Evolutionary conservation across 306 rosid genomes (phyloP).

Genomic region (Phaseolus lunatus): DNA sequence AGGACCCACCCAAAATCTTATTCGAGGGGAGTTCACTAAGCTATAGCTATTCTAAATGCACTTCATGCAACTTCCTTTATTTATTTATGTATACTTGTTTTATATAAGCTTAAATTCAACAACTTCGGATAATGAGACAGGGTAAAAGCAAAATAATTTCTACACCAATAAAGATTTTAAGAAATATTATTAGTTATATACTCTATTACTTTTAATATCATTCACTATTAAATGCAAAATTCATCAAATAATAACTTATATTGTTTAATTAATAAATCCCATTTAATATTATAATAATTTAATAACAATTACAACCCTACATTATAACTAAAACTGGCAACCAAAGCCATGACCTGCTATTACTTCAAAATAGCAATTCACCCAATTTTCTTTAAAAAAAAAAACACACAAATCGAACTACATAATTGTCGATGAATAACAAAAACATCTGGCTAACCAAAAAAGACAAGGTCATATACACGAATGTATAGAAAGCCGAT

Average conservation of each 20-base stretch:
- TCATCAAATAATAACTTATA: not conserved
- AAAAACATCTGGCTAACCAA: constrained; percentile 7
- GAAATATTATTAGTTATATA: too few species aligned
- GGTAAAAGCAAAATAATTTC: too few species aligned
- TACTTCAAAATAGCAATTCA: not conserved
- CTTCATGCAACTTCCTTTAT: too few species aligned
- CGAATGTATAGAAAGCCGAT: constrained; percentile 19
- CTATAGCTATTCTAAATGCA: too few species aligned
- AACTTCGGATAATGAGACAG: too few species aligned
- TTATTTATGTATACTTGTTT: too few species aligned
- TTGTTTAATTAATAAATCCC: not conserved
- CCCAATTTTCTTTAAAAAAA: not conserved
- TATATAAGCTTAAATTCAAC: too few species aligned
- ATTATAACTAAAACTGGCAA: constrained; percentile 12
- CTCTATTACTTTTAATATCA: too few species aligned
- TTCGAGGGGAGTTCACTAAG: too few species aligned
- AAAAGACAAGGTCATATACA: constrained; percentile 43
- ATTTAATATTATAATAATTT: not conserved
- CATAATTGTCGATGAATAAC: constrained; percentile 10
- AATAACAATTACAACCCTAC: not conserved
- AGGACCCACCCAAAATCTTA: too few species aligned
- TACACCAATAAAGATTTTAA: too few species aligned
- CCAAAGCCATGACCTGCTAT: not conserved
- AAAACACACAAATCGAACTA: not conserved
- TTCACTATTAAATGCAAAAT: not conserved